Evolutionary conservation across 805 yeast species (phyloP), one percentile per base, ranked within the genome.

Genomic region (Candida namnaoensis): DNA sequence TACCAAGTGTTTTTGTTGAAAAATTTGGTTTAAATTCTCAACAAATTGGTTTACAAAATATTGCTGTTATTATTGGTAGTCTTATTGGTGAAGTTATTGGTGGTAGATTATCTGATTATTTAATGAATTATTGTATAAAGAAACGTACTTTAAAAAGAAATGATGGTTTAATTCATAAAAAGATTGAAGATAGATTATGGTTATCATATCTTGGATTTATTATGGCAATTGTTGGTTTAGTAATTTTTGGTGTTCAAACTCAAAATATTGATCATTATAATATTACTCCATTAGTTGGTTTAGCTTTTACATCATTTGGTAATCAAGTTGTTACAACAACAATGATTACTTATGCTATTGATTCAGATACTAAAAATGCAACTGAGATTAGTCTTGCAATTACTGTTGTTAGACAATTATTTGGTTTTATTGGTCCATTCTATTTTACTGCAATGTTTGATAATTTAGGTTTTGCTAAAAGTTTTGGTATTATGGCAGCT

Each of bases 371-470:
- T 19, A n/a, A 23, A 3, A 27, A 37, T 14, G 49, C 60, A 5
- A 42, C 56, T 13, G 55, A 55, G 11, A 41, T 47, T 19, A 55
- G 58, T 4, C 41, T 51, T 25, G 51, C 48, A 32, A 45, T 56
- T 36, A 53, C 53, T 24, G 32, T 54, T 33, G 35, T 53, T 30
- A 42, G 61, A 34, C 60, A 54, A 35, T 30, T 42, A n/a, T 45
- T 47, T 36, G 60, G 57, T 11, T 56, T 56, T 36, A 43, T 53
- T 25, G 61, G 57, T 13, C 61, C 61, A n/a, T 56, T 56, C 43
- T 56, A 53, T 44, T 56, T 56, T 38, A 59, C 60, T 9, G 38
- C 37, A 11, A 55, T 56, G 60, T 47, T 56, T 37, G 47, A 40
- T 7, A 49, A 45, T 36, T 32, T 55, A 10, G 54, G 53, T 27